A percentile compares a stretch with the other conserved stretches of the same genome.
phyloP scores from a whole-genome alignment of 1,139 yeast genomes.

The Candida sojae region DNA sequence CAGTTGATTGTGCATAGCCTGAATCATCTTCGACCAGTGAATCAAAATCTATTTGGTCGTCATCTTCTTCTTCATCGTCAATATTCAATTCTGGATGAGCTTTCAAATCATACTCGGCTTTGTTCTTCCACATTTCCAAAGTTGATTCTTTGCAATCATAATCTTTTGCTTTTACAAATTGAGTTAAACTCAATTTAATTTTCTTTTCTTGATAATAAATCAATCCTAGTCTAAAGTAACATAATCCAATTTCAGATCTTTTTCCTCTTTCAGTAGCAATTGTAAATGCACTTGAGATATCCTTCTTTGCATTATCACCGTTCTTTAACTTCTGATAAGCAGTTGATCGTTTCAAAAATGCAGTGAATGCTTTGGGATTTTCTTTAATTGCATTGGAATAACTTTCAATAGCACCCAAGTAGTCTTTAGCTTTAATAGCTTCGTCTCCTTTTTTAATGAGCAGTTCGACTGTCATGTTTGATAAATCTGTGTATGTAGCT shows the following conservation, averaged over 20 bases:
- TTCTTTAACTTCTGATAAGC: slow-evolving; percentile 56
- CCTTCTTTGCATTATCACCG: slow-evolving; percentile 51
- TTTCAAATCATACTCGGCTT: slow-evolving; percentile 39
- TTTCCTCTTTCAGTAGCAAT: slow-evolving; percentile 55
- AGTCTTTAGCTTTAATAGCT: slow-evolving; percentile 30
- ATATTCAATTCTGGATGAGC: slow-evolving; percentile 20
- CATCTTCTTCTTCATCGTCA: slow-evolving; percentile 16
- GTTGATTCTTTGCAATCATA: slow-evolving; percentile 50
- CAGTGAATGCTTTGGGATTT: slow-evolving; percentile 50
- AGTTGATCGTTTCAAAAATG: slow-evolving; percentile 55
- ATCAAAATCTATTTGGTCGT: slow-evolving; percentile 3
- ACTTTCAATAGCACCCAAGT: slow-evolving; percentile 34
- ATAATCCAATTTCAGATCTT: slow-evolving; percentile 54
- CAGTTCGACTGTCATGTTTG: slow-evolving; percentile 42
- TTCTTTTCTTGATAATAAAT: slow-evolving; percentile 49
- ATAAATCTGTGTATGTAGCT: background rate
- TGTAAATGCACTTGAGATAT: slow-evolving; percentile 55
- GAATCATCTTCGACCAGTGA: slow-evolving; percentile 4
- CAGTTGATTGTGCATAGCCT: slow-evolving; percentile 8
- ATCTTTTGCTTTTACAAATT: slow-evolving; percentile 51
- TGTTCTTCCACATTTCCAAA: slow-evolving; percentile 52
- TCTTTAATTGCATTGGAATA: slow-evolving; percentile 36
- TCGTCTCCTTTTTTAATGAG: slow-evolving; percentile 39
- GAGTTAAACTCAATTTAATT: slow-evolving; percentile 46
- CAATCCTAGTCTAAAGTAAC: slow-evolving; percentile 62